These are phyloP conservation scores for Xylariaceae sp. DNA, from an alignment of 2,329 filamentous ascomycete genomes.

Conservation along the genomic window DNA sequence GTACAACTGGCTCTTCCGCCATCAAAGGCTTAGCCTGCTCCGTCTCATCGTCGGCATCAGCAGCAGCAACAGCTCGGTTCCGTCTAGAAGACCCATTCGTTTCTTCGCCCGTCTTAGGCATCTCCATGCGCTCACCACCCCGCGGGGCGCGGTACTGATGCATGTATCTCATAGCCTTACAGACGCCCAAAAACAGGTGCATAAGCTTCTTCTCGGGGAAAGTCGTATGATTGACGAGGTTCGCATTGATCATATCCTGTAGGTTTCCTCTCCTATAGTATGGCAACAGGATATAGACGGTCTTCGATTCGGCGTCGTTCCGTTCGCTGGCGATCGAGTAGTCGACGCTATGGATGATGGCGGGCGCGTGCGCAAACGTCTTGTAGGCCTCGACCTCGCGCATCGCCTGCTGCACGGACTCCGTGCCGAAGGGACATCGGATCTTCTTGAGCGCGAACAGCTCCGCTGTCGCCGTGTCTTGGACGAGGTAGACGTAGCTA, in stretches of 20 bases:
- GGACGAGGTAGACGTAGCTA: slow-evolving; percentile 97
- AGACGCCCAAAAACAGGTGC: slow-evolving; percentile 87
- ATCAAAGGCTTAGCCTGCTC: slow-evolving; percentile 79
- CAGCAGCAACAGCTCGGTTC: slow-evolving; percentile 34
- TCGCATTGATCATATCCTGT: slow-evolving; percentile 97
- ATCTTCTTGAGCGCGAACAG: slow-evolving; percentile 98
- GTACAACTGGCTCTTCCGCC: slow-evolving; percentile 68
- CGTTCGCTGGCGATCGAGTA: slow-evolving; percentile 52
- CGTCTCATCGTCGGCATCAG: slow-evolving; percentile 63
- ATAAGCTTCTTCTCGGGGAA: slow-evolving; percentile 88
- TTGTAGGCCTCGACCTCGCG: slow-evolving; percentile 97
- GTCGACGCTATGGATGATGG: slow-evolving; percentile 56
- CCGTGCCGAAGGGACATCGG: slow-evolving; percentile 92
- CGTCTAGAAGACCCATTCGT: slow-evolving; percentile 33
- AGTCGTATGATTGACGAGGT: slow-evolving; percentile 86
- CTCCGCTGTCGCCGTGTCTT: slow-evolving; percentile 77
- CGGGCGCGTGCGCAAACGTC: slow-evolving; percentile 74
- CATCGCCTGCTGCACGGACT: slow-evolving; percentile 90
- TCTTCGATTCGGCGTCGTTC: slow-evolving; percentile 68
- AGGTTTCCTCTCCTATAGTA: slow-evolving; percentile 95
- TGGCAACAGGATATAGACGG: slow-evolving; percentile 91
- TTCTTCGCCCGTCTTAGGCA: slow-evolving; percentile 43
- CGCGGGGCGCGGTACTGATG: slow-evolving; percentile 69
- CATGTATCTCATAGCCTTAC: slow-evolving; percentile 81
- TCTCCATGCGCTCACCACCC: slow-evolving; percentile 47